Evolutionary conservation across 2,329 filamentous ascomycete species (phyloP), one percentile per base, ranked within the genome.

Genomic region (Exophiala sideris): DNA sequence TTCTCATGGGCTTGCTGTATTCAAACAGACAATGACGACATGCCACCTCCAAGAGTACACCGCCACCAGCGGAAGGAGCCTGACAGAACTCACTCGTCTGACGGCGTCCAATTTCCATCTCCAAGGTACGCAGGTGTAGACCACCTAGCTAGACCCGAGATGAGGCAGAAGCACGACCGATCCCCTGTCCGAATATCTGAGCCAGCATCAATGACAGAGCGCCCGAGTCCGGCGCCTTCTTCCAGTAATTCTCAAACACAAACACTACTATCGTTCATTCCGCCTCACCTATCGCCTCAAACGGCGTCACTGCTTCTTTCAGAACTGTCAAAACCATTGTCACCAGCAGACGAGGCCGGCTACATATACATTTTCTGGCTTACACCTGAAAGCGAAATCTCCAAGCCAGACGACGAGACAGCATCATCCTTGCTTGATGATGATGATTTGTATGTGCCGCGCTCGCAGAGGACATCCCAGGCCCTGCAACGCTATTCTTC

Each of bases 281-380:
- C 89, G 0, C 69, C 79, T 7, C 73, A 78, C 1, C 76, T 89
- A 3, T 79, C 85, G 2, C 84, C 88, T 1, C 76, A 86, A 62
- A 87, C 84, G 0, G 76, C 88, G 0, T 86, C 89, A 0, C 73
- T 78, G 4, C 78, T 97, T 3, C 79, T 92, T 56, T 77, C 86
- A 2, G 91, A 97, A 70, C 78, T 97, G 8, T 82, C 71, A 68
- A 94, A 81, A 76, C 90, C 78, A 1, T 81, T 91, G 42, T 91
- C 89, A 0, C 76, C 82, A 18, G 75, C 79, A 50, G 89, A 94
- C 61, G 89, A 95, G 63, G 77, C 87, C 10, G 94, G 94, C 35
- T 99, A 94, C 73, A 97, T 99, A 62, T 99, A 99, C 79, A 95
- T 99, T 71, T 99, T 97, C 78, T 96, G 92, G 91, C 79, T 96